Evolutionary conservation across 2,329 filamentous ascomycete genomes (phyloP), one percentile per base, ranked within the genome.

Genomic region (Amesomyces nigricolor): DNA sequence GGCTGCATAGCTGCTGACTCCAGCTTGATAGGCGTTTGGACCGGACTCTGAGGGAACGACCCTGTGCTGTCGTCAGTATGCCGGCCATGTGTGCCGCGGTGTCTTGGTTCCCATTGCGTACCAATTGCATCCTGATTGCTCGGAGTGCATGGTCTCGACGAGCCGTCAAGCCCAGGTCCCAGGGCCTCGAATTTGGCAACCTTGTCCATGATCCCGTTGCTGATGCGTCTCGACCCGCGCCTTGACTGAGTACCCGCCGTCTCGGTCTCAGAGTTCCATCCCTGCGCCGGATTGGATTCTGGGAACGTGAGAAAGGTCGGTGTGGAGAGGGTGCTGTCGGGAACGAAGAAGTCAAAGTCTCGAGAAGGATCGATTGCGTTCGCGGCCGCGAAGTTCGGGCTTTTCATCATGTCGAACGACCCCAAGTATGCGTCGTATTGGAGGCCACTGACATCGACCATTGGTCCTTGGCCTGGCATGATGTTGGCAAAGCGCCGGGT

Each of bases 21-120:
- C 38, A 74, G 71, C 70, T 78, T 77, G 44, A 68, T 64, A 42
- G 86, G 85, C 17, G 83, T 87, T 51, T 83, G 81, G 64, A 79
- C 80, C 51, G 87, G 86, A 29, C 86, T 89, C 45, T 85, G 79
- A 55, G 86, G 86, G 61, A 82, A 81, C 63, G 82, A 85, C 61
- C 74, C 84, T 85, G 56, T 5, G n/a, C 14, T 9, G 3, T 57
- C 19, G 40, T 73, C 43, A 65, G 65, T 45, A 13, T n/a, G 2
- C 22, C 22, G 22, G 14, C 10, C 6, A 2, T n/a, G 6, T 1
- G n/a, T 2, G 2, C 1, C n/a, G 5, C 4, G 13, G 4, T 17
- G 7, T 5, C 4, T 4, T 2, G 3, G 1, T 13, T 11, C 4
- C 3, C 4, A n/a, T 8, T 35, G 69, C 82, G 73, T 74, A 87